A percentile compares a stretch with the other conserved stretches of the same genome.
Evolutionary conservation across 2,329 filamentous ascomycete species (phyloP).

Genomic region (Geosmithia morbida): DNA sequence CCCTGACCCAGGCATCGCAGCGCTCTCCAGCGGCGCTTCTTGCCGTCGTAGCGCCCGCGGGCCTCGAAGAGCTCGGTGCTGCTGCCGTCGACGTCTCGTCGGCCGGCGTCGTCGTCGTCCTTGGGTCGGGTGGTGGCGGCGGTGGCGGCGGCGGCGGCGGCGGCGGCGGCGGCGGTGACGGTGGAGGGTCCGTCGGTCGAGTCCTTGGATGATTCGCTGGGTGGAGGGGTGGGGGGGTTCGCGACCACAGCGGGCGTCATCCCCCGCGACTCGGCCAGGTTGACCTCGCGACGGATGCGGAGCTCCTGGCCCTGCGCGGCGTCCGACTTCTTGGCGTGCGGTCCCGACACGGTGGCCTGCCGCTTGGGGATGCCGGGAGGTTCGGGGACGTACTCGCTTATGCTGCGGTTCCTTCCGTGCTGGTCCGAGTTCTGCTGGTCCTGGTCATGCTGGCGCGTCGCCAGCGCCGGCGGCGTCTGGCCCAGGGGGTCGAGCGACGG

Average conservation of each 20-base stretch:
- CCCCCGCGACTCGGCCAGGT: constrained; percentile 67
- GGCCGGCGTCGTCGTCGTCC: no score
- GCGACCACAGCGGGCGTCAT: constrained; percentile 43
- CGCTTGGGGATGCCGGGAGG: constrained; percentile 52
- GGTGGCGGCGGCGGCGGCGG: no score
- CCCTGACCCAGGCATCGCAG: constrained; percentile 76
- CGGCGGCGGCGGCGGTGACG: constrained; percentile 25
- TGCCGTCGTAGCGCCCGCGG: constrained; percentile 48
- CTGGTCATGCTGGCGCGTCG: neutral
- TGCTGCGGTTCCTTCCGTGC: constrained; percentile 63
- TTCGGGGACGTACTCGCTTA: constrained; percentile 80
- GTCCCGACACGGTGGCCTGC: constrained; percentile 58
- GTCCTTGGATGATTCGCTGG: constrained; percentile 53
- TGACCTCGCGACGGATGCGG: constrained; percentile 57
- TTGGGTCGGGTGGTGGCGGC: no score
- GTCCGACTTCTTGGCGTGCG: constrained; percentile 31
- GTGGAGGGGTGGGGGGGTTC: constrained; percentile 68
- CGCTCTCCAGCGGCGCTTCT: constrained; percentile 64
- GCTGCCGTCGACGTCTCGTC: no score
- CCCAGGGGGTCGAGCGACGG: constrained; percentile 11
- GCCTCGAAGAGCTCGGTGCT: constrained; percentile 55
- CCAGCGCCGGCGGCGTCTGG: neutral
- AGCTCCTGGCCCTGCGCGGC: constrained; percentile 17
- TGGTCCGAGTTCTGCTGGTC: constrained; percentile 7
- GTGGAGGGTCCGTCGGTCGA: constrained; percentile 22